These are phyloP conservation scores for Zasmidium cellare DNA, from an alignment of 2,329 filamentous ascomycete species.

Conservation along the genomic window DNA sequence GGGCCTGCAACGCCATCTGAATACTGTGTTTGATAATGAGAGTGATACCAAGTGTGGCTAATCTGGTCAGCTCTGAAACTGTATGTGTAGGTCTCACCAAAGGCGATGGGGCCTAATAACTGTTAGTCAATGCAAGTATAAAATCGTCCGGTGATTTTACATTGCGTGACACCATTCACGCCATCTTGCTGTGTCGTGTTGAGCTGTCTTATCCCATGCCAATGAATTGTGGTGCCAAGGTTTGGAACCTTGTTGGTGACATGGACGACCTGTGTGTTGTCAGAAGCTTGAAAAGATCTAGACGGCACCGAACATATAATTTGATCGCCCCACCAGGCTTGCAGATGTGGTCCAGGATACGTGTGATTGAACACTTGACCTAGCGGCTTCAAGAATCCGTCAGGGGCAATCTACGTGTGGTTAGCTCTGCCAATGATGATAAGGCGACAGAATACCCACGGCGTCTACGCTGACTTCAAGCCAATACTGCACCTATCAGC, in stretches of 20 bases:
- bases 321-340: conserved; percentile 38
- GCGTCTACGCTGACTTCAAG: conserved; percentile 42
- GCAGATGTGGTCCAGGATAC: conserved; percentile 48
- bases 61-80: conserved; percentile 36
- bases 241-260: conserved; percentile 42
- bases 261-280: conserved; percentile 16
- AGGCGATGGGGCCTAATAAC: conserved; percentile 58
- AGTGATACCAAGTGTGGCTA: conserved; percentile 36
- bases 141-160: conserved; percentile 2
- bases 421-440: conserved; percentile 32
- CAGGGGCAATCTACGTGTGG: conserved; percentile 40
- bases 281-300: neutral
- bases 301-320: neutral
- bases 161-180: conserved; percentile 58
- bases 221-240: conserved; percentile 55
- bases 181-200: conserved; percentile 57
- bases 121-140: neutral
- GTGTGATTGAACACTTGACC: conserved; percentile 42
- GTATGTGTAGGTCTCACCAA: conserved; percentile 51
- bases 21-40: conserved; percentile 43
- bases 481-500: conserved; percentile 42
- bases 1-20: conserved; percentile 41
- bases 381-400: conserved; percentile 26
- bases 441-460: conserved; percentile 39
- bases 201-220: conserved; percentile 53